These are phyloP conservation scores for Nakazawaea wickerhamii DNA, from an alignment of 805 yeast species.

Conservation along the genomic window DNA sequence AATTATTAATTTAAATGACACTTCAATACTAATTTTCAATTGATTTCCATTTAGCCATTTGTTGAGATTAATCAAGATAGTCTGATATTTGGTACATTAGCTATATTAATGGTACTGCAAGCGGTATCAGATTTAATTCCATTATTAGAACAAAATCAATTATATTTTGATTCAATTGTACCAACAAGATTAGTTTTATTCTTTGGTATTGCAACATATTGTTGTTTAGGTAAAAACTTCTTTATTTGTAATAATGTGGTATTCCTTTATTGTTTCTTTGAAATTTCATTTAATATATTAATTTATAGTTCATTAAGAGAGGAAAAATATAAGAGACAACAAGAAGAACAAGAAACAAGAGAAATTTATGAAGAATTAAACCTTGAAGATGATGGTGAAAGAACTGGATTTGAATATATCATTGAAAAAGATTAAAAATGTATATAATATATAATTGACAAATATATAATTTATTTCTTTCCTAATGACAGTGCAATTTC, in stretches of 20 bases:
- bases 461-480: too few relatives aligned
- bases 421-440: too few relatives aligned
- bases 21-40: background rate
- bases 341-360: constrained; percentile 17
- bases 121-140: constrained; percentile 56
- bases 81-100: constrained; percentile 40
- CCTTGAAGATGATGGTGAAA: too few relatives aligned
- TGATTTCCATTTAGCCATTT: constrained; percentile 19
- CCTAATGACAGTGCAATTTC: constrained; percentile 60
- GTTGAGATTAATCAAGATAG: constrained; percentile 26
- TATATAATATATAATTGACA: too few relatives aligned
- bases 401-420: too few relatives aligned
- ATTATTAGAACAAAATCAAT: constrained; percentile 35
- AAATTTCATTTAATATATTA: constrained; percentile 65
- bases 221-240: constrained; percentile 41
- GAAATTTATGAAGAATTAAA: constrained; percentile 1
- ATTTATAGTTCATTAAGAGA: constrained; percentile 59
- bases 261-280: constrained; percentile 55
- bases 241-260: constrained; percentile 57
- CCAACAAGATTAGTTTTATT: constrained; percentile 49
- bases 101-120: constrained; percentile 37
- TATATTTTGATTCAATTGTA: constrained; percentile 54
- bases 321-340: constrained; percentile 46
- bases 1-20: background rate
- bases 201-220: constrained; percentile 44